These are phyloP conservation scores for Saccharum hybrid DNA, from an alignment of 202 grass and related monocot species.

Conservation along the genomic window DNA sequence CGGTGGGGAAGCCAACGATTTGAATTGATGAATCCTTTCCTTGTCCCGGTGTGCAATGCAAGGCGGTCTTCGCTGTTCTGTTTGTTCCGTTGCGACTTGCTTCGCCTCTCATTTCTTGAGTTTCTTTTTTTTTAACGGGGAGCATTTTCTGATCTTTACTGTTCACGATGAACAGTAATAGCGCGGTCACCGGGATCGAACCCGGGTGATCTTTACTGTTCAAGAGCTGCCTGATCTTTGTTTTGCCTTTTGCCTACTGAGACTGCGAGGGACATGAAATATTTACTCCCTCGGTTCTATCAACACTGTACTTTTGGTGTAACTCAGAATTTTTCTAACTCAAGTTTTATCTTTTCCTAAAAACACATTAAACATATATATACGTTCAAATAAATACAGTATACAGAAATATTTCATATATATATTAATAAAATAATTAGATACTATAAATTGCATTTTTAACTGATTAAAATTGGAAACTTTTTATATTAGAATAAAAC, in stretches of 20 bases:
- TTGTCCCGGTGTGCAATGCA: slow-evolving; percentile 30
- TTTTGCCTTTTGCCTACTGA: background rate
- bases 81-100: background rate
- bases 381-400: background rate
- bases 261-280: background rate
- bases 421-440: background rate
- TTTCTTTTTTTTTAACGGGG: too few relatives aligned
- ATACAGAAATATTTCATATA: too few relatives aligned
- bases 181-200: too few relatives aligned
- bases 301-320: background rate
- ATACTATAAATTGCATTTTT: too few relatives aligned
- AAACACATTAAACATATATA: background rate
- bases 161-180: too few relatives aligned
- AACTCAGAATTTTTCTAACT: background rate
- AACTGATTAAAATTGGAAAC: background rate
- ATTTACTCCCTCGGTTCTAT: background rate
- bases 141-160: too few relatives aligned
- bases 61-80: background rate
- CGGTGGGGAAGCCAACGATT: background rate
- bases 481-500: background rate
- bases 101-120: too few relatives aligned
- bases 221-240: background rate
- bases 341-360: background rate
- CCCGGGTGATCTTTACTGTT: background rate
- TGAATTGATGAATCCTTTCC: background rate